A percentile compares a stretch with the other conserved stretches of the same genome.
phyloP scores from a whole-genome alignment of 805 yeast species.

The Lipomyces orientalis region DNA sequence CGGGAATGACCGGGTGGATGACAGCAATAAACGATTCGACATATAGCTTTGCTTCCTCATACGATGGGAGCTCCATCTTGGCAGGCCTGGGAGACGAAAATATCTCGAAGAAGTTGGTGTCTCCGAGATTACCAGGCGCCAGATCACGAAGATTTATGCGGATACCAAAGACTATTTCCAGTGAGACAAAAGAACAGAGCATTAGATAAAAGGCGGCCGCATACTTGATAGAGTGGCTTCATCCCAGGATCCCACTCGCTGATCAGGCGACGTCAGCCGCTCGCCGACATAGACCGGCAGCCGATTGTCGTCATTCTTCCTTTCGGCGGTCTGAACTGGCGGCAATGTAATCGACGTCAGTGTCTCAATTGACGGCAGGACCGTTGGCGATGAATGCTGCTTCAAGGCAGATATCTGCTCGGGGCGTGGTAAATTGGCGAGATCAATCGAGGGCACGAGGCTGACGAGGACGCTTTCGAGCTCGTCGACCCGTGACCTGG shows the following conservation, averaged over 20 bases:
- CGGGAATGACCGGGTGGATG: constrained; percentile 32
- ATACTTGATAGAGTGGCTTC: constrained; percentile 31
- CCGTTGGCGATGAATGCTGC: constrained; percentile 10
- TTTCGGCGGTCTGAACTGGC: constrained; percentile 8
- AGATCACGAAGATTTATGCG: constrained; percentile 26
- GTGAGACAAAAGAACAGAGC: not conserved
- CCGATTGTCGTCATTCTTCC: constrained; percentile 17
- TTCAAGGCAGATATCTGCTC: constrained; percentile 11
- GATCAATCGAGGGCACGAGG: constrained; percentile 24
- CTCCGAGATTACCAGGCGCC: constrained; percentile 26
- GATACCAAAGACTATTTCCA: constrained; percentile 21
- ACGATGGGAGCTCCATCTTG: constrained; percentile 30
- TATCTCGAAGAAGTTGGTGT: constrained; percentile 23
- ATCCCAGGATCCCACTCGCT: constrained; percentile 25
- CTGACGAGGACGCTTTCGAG: constrained; percentile 17
- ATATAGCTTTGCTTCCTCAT: constrained; percentile 32
- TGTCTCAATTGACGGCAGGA: constrained; percentile 30
- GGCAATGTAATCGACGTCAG: constrained; percentile 21
- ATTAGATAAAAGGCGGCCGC: not conserved
- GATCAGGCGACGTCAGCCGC: constrained; percentile 9
- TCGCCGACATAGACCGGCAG: constrained; percentile 28
- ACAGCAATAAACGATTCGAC: constrained; percentile 22
- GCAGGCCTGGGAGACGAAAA: constrained; percentile 11
- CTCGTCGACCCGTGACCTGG: constrained; percentile 16
- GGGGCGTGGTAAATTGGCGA: constrained; percentile 17